These are phyloP conservation scores for Cordyceps militaris DNA, from an alignment of 2,329 filamentous ascomycete species.

Conservation along the genomic window DNA sequence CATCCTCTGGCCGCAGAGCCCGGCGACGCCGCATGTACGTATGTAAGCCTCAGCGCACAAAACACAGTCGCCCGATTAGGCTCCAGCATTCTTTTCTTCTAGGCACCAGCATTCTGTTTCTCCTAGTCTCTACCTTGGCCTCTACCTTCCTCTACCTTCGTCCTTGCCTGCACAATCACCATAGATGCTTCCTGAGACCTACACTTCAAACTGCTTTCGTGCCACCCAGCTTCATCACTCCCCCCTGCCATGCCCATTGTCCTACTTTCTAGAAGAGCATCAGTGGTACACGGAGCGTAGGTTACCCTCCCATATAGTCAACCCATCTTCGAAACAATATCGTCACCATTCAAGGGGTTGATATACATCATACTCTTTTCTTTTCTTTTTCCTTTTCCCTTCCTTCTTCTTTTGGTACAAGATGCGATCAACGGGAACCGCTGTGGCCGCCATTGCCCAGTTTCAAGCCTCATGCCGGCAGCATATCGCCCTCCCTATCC, in stretches of 20 bases:
- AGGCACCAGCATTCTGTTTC: too few species aligned
- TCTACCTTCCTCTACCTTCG: not conserved
- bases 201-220: not conserved
- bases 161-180: not conserved
- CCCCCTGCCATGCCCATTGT: slow-evolving; percentile 1
- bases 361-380: not conserved
- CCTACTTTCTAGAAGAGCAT: slow-evolving; percentile 5
- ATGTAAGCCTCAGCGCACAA: not conserved
- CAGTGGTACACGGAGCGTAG: not conserved
- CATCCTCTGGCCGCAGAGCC: not conserved
- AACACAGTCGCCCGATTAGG: not conserved
- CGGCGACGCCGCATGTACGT: slow-evolving; percentile 3
- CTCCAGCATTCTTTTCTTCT: not conserved
- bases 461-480: not conserved
- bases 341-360: not conserved
- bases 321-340: not conserved
- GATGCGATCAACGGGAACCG: not conserved
- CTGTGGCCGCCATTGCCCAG: not conserved
- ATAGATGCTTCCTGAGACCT: not conserved
- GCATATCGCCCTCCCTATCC: not conserved
- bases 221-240: not conserved
- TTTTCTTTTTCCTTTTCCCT: not conserved
- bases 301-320: not conserved
- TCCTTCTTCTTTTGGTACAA: not conserved
- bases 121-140: too few species aligned